phyloP scores from a whole-genome alignment of 106 monocot genomes.

The Acorus calamus region DNA sequence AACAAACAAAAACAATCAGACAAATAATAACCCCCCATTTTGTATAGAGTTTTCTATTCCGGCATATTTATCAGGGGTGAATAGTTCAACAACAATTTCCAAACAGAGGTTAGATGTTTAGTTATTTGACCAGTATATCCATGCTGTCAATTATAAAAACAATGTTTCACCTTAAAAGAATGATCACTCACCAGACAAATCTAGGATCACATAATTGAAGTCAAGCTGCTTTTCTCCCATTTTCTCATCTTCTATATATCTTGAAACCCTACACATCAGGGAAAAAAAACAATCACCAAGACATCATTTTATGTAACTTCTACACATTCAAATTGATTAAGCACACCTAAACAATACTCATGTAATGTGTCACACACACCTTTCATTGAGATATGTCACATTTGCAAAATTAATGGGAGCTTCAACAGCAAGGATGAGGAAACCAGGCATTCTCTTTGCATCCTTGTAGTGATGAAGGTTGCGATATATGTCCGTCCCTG shows the following conservation, averaged over 20 bases:
- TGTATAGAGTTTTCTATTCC: too few relatives aligned
- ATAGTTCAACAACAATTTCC: too few relatives aligned
- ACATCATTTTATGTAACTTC: not conserved
- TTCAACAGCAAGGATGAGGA: slow-evolving; percentile 66
- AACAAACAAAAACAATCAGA: too few relatives aligned
- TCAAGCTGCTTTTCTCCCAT: slow-evolving; percentile 15
- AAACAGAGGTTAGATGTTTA: too few relatives aligned
- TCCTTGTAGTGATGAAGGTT: slow-evolving; percentile 62
- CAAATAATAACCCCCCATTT: too few relatives aligned
- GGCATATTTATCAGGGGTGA: too few relatives aligned
- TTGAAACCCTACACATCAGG: slow-evolving; percentile 36
- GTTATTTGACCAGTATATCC: too few relatives aligned
- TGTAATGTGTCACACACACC: slow-evolving; percentile 20
- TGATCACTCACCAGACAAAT: slow-evolving; percentile 45
- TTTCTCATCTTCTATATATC: slow-evolving; percentile 74
- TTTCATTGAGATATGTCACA: slow-evolving; percentile 69
- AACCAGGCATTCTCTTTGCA: slow-evolving; percentile 58
- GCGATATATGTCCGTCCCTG: slow-evolving; percentile 61
- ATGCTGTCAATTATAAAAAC: too few relatives aligned
- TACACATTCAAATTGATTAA: too few relatives aligned
- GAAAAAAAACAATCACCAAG: not conserved
- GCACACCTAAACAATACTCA: too few relatives aligned
- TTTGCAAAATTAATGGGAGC: slow-evolving; percentile 87
- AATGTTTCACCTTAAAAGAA: too few relatives aligned
- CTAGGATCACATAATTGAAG: slow-evolving; percentile 54